These are phyloP conservation scores for Aphanocladium album DNA, from an alignment of 2,329 filamentous ascomycete genomes.

Conservation along the genomic window DNA sequence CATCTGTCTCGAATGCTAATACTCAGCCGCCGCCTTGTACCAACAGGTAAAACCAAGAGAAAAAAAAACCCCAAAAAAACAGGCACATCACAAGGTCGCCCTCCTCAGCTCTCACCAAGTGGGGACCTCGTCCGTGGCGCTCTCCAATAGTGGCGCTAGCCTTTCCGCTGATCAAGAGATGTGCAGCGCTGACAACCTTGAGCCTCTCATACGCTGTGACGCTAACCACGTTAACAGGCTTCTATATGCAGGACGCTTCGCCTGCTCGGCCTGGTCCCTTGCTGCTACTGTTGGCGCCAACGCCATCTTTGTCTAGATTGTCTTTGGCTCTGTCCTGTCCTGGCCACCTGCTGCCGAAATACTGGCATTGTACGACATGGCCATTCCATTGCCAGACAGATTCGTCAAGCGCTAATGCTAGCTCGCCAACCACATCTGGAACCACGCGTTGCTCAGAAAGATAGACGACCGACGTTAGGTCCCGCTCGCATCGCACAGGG, in stretches of 20 bases:
- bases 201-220: conserved; percentile 11
- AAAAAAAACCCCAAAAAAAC: conserved; percentile 1
- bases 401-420: conserved; percentile 3
- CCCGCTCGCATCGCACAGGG: conserved; percentile 1
- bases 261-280: conserved; percentile 2
- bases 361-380: conserved; percentile 7
- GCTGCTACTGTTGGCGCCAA: neutral
- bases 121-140: conserved; percentile 1
- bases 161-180: conserved; percentile 12
- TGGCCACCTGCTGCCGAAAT: neutral
- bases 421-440: conserved; percentile 9
- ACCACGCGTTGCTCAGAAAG: neutral
- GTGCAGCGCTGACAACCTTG: conserved; percentile 10
- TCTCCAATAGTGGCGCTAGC: conserved; percentile 7
- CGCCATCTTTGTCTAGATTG: neutral
- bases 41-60: neutral
- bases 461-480: neutral
- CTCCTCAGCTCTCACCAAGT: conserved; percentile 2
- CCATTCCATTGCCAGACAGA: neutral
- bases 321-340: neutral
- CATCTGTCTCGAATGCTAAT: neutral
- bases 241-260: neutral
- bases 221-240: neutral
- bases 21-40: neutral
- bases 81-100: conserved; percentile 11